A percentile compares a stretch with the other conserved stretches of the same genome.
Evolutionary conservation across 2,329 filamentous ascomycete genomes (phyloP).

Genomic region (Alternaria burnsii): DNA sequence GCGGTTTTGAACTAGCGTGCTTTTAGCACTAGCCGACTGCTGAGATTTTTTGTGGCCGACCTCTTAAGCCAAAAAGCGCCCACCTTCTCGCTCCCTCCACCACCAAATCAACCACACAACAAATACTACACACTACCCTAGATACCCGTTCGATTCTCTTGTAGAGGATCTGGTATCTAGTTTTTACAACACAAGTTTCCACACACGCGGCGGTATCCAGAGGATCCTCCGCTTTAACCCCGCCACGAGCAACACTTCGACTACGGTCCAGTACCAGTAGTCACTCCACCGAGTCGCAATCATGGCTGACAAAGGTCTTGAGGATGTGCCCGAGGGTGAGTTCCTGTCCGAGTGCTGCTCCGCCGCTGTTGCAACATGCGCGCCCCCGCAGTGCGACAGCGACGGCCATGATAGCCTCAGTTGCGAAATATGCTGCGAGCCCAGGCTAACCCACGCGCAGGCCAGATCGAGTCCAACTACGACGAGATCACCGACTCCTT

Average conservation of each 20-base stretch:
- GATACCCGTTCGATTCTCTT: conserved; percentile 56
- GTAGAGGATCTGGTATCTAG: conserved; percentile 60
- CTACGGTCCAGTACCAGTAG: conserved; percentile 73
- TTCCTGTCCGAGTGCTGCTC: conserved; percentile 38
- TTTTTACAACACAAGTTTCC: conserved; percentile 42
- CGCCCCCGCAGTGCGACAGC: conserved; percentile 23
- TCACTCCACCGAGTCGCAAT: conserved; percentile 73
- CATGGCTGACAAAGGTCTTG: conserved; percentile 99
- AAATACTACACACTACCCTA: conserved; percentile 44
- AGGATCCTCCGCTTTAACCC: conserved; percentile 54
- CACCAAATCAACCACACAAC: conserved; percentile 37
- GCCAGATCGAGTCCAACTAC: conserved; percentile 99
- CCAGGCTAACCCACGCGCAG: conserved; percentile 60
- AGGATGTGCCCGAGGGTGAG: conserved; percentile 96
- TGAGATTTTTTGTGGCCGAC: conserved; percentile 25
- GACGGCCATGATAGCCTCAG: conserved; percentile 12
- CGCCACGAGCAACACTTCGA: conserved; percentile 48
- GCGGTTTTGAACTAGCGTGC: conserved; percentile 16
- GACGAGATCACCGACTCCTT: conserved; percentile 99
- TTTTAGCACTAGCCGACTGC: conserved; percentile 24
- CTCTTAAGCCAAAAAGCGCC: conserved; percentile 19
- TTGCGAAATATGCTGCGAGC: conserved; percentile 7
- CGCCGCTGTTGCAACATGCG: conserved; percentile 12
- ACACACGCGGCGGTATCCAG: conserved; percentile 51
- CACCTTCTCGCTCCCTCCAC: conserved; percentile 38